phyloP scores from a whole-genome alignment of 805 yeast genomes.

The Brettanomyces anomalus region DNA sequence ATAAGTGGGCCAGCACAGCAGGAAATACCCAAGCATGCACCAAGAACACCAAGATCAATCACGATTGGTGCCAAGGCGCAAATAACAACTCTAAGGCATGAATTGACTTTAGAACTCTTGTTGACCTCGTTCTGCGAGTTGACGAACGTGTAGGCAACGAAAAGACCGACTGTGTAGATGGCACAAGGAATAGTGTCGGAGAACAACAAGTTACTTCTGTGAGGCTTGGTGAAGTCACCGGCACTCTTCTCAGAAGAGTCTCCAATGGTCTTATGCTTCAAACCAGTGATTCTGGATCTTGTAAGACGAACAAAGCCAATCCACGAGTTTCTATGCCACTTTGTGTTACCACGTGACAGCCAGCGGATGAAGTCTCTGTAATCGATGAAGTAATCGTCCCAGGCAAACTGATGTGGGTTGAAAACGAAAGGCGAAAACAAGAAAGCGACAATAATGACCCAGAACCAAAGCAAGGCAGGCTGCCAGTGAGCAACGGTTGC shows the following conservation, averaged over 20 bases:
- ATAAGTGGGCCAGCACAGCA: constrained; percentile 97
- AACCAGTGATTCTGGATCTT: constrained; percentile 81
- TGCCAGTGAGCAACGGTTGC: constrained; percentile 83
- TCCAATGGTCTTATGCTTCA: constrained; percentile 65
- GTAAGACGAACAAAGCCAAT: constrained; percentile 75
- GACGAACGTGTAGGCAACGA: constrained; percentile 70
- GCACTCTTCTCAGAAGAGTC: constrained; percentile 76
- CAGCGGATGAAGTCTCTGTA: constrained; percentile 89
- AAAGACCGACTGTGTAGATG: constrained; percentile 70
- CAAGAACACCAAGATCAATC: constrained; percentile 78
- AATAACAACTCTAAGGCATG: constrained; percentile 61
- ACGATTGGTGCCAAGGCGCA: constrained; percentile 89
- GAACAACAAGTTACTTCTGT: constrained; percentile 60
- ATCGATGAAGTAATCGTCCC: constrained; percentile 94
- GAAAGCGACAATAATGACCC: constrained; percentile 86
- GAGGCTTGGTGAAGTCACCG: constrained; percentile 79
- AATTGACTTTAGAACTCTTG: constrained; percentile 48
- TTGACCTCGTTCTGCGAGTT: constrained; percentile 82
- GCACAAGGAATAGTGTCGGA: constrained; percentile 67
- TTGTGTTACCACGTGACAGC: constrained; percentile 85
- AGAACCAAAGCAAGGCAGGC: constrained; percentile 92
- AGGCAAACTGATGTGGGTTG: constrained; percentile 96
- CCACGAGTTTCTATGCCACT: constrained; percentile 87
- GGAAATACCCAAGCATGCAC: constrained; percentile 69
- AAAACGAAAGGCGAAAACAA: constrained; percentile 88